These are phyloP conservation scores for Rhododendron molle DNA, from an alignment of 148 eudicot genomes.

Conservation along the genomic window DNA sequence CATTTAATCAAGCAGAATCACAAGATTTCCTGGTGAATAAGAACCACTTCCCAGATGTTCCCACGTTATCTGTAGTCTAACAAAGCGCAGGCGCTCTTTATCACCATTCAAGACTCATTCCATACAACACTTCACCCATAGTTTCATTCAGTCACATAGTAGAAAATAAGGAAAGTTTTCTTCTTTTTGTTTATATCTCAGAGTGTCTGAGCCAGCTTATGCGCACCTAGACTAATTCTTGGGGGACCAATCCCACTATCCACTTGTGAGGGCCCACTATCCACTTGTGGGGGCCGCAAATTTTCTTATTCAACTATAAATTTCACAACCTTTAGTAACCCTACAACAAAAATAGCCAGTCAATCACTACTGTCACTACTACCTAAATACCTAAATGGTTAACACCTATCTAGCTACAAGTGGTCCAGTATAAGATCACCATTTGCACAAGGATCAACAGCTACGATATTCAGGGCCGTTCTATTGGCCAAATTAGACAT, in stretches of 20 bases:
- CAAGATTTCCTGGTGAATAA: neutral
- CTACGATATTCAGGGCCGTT: neutral
- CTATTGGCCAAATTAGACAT: neutral
- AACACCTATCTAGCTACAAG: neutral
- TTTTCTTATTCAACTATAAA: neutral
- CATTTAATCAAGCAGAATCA: neutral
- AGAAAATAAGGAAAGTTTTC: neutral
- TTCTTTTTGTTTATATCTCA: neutral
- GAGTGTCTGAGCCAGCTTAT: neutral
- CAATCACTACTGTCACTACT: neutral
- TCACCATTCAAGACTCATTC: neutral
- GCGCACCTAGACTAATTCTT: neutral
- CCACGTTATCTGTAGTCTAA: neutral
- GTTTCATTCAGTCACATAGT: neutral
- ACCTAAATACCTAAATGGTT: neutral
- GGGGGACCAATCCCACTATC: too few species aligned
- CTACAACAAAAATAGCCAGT: neutral
- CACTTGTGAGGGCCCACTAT: too few species aligned
- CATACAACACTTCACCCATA: neutral
- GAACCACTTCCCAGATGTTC: neutral
- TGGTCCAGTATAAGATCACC: neutral
- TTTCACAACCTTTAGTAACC: neutral
- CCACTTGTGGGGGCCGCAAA: too few species aligned
- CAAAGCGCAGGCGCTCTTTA: neutral
- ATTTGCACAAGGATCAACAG: neutral